Evolutionary conservation across 129 eudicot species (phyloP).

Genomic region (Pittosporum tobira): DNA sequence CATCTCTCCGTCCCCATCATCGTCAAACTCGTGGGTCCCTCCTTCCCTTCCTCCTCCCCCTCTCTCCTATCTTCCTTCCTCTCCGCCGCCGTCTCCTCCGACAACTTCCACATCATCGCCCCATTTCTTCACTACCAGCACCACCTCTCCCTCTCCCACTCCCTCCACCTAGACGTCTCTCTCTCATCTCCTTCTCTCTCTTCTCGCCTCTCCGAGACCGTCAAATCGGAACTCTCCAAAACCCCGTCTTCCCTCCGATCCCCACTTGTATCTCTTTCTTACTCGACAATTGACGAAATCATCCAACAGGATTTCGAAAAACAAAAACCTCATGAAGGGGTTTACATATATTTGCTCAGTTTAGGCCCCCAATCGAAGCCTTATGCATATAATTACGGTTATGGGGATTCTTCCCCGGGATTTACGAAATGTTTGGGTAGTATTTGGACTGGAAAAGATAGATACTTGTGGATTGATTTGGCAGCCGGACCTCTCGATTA

Average conservation of each 20-base stretch:
- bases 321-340: constrained; percentile 30
- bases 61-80: constrained; percentile 49
- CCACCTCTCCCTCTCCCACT: constrained; percentile 44
- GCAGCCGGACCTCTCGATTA: constrained; percentile 96
- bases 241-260: constrained; percentile 53
- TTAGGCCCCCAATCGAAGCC: constrained; percentile 55
- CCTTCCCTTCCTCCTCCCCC: constrained; percentile 48
- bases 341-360: constrained; percentile 50
- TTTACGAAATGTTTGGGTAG: constrained; percentile 62
- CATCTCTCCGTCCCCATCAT: constrained; percentile 47
- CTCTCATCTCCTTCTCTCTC: constrained; percentile 48
- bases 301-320: constrained; percentile 40
- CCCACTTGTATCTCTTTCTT: constrained; percentile 32
- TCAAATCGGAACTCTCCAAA: constrained; percentile 29
- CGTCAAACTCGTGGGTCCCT: constrained; percentile 64
- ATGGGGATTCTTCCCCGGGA: constrained; percentile 57
- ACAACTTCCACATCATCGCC: constrained; percentile 63
- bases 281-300: constrained; percentile 35
- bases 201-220: constrained; percentile 20
- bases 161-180: constrained; percentile 43
- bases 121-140: constrained; percentile 35
- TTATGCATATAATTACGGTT: constrained; percentile 58
- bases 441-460: constrained; percentile 59
- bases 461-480: constrained; percentile 88
- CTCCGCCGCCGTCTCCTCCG: constrained; percentile 66